Conservation (phyloP, 2,329 filamentous ascomycete species). For the Apiospora hydei region DNA sequence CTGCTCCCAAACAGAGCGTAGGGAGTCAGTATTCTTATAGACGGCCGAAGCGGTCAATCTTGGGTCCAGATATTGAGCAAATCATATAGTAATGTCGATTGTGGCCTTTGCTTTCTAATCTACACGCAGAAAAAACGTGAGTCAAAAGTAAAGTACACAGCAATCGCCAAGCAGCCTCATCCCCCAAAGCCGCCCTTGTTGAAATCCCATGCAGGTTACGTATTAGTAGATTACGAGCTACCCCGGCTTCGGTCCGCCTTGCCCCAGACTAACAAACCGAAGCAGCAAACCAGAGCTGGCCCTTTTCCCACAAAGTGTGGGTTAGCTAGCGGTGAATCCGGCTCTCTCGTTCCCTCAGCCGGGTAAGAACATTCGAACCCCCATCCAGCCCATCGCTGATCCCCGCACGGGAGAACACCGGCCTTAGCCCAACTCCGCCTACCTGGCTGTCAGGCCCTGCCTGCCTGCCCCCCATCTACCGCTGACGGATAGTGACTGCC, state of each 20-base stretch:
- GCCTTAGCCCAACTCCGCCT: background rate
- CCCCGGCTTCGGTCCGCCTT: background rate
- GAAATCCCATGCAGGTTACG: background rate
- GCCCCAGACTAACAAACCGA: background rate
- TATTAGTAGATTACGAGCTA: background rate
- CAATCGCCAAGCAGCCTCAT: background rate
- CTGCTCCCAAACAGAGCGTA: background rate
- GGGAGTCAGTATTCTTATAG: background rate
- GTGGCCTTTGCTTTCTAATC: background rate
- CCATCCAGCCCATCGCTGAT: no score
- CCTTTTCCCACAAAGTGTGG: background rate
- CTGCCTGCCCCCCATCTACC: background rate
- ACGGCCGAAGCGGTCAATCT: background rate
- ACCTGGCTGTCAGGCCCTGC: background rate
- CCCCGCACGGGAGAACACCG: slow-evolving; percentile 17
- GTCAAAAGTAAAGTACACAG: background rate
- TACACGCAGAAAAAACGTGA: background rate
- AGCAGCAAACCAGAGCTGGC: background rate
- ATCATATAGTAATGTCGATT: background rate
- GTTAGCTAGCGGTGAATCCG: slow-evolving; percentile 2
- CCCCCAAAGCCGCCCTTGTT: background rate
- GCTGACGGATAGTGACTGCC: background rate
- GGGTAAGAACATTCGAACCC: no score
- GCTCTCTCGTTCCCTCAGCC: background rate
- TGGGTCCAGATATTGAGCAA: background rate